phyloP scores from a whole-genome alignment of 306 rosid genomes.

The Casuarina glauca region DNA sequence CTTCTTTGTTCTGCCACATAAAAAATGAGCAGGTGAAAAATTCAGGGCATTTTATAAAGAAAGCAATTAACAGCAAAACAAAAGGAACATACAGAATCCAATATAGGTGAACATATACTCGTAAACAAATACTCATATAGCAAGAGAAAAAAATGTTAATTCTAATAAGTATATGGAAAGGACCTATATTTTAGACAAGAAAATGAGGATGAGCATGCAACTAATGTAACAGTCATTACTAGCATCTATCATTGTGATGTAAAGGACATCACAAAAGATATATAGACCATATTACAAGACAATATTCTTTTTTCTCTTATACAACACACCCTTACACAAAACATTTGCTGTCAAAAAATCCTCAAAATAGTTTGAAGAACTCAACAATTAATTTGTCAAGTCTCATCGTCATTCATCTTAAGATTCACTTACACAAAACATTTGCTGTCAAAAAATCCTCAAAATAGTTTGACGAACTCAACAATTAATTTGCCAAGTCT shows the following conservation, averaged over 20 bases:
- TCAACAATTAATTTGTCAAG: no score
- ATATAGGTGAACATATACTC: neutral
- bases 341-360: no score
- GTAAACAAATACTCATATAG: neutral
- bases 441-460: no score
- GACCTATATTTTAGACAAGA: neutral
- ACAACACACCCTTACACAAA: no score
- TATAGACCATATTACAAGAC: neutral
- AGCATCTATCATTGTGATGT: neutral
- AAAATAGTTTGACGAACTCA: no score
- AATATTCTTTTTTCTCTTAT: no score
- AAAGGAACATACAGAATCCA: neutral
- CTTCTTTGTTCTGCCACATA: slow-evolving; percentile 80
- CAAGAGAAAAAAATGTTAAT: neutral
- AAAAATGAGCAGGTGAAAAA: neutral
- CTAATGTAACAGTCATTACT: neutral
- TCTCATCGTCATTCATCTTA: no score
- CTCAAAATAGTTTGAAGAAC: no score
- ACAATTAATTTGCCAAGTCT: no score
- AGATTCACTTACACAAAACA: no score
- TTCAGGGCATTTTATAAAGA: neutral
- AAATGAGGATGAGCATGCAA: neutral
- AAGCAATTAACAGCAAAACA: neutral
- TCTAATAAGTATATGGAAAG: neutral
- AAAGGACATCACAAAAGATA: no score